phyloP scores from a whole-genome alignment of 23 red algal genomes.

The Rhodosorus marinus region DNA sequence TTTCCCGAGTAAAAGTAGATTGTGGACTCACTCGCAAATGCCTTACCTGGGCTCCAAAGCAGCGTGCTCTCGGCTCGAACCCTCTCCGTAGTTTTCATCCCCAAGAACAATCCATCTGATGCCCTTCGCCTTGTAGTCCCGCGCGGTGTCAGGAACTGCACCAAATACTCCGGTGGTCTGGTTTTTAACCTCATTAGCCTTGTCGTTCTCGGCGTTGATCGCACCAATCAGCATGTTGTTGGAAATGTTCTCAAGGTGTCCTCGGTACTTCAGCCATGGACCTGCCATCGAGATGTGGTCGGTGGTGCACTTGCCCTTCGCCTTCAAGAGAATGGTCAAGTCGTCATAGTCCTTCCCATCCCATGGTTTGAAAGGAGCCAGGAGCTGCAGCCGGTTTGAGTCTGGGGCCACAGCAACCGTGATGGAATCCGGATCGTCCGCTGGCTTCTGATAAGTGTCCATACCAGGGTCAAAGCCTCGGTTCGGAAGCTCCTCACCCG shows the following conservation, averaged over 20 bases:
- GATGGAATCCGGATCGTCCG: conserved; percentile 30
- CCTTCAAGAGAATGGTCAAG: conserved; percentile 89
- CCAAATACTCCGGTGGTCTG: conserved; percentile 66
- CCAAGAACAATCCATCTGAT: conserved; percentile 88
- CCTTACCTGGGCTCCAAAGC: conserved; percentile 90
- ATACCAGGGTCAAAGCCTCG: conserved; percentile 77
- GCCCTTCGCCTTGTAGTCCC: conserved; percentile 75
- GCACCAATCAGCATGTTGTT: conserved; percentile 99
- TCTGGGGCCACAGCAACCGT: conserved; percentile 21
- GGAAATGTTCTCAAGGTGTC: conserved; percentile 99
- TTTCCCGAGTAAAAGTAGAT: no score
- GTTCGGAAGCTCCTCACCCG: conserved; percentile 68
- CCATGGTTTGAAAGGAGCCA: conserved; percentile 79
- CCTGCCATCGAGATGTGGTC: conserved; percentile 99
- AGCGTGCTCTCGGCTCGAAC: conserved; percentile 86
- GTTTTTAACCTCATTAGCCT: conserved; percentile 86
- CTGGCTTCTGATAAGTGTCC: conserved; percentile 90
- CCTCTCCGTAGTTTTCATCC: conserved; percentile 98
- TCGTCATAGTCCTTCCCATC: conserved; percentile 76
- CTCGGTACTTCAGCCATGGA: conserved; percentile 96
- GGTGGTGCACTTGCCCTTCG: conserved; percentile 91
- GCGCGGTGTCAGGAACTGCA: conserved; percentile 77
- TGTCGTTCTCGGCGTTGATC: conserved; percentile 87
- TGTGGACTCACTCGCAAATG: no score
- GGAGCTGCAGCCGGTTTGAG: conserved; percentile 57